Base-by-base conservation (phyloP, 2,329 filamentous ascomycete genomes). In the Penicillium nordicum region DNA sequence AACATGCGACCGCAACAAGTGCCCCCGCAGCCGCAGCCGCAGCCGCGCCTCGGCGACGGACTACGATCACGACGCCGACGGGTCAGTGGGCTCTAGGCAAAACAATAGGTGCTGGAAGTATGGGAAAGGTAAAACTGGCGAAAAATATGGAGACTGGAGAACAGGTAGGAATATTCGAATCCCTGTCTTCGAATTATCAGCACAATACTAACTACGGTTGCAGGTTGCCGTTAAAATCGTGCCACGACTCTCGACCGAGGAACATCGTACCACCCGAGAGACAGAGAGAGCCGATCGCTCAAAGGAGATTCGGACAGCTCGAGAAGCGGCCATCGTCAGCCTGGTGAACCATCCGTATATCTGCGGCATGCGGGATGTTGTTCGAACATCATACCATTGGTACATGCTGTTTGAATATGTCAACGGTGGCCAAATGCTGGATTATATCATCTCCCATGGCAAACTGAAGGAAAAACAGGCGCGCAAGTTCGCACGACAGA, bases 361-460 rank as follows among this genome's bases (percentile, higher is more conserved):
- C 57, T 97, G 94, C 73, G 92, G 90, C 57, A 89, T 99, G 83
- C 87, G 92, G 63, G 94, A 99, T 76, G 92, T 97, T 27, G 89
- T 97, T 55, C 88, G 92, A 56, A 97, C 94, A 49, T 93, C 94
- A 69, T 94, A 97, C 73, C 94, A 99, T 76, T 99, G 94, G 94
- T 99, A 99, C 76, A 99, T 99, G 94, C 86, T 99, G 50, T 99
- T 96, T 71, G 94, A 99, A 78, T 97, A 94, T 74, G 94, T 99
- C 75, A 97, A 99, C 71, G 94, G 94, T 46, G 94, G 94, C 18
- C 94, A 99, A 77, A 97, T 99, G 94, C 86, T 99, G 59, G 94
- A 99, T 78, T 99, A 97, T 76, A 99, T 99, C 74, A 99, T 99
- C 71, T 97, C 92, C 4, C 94, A 99, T 70, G 94, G 93, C 57